A percentile compares a stretch with the other conserved stretches of the same genome.
phyloP scores from a whole-genome alignment of 495 filamentous ascomycete genomes.

The Cercophora sp. region DNA sequence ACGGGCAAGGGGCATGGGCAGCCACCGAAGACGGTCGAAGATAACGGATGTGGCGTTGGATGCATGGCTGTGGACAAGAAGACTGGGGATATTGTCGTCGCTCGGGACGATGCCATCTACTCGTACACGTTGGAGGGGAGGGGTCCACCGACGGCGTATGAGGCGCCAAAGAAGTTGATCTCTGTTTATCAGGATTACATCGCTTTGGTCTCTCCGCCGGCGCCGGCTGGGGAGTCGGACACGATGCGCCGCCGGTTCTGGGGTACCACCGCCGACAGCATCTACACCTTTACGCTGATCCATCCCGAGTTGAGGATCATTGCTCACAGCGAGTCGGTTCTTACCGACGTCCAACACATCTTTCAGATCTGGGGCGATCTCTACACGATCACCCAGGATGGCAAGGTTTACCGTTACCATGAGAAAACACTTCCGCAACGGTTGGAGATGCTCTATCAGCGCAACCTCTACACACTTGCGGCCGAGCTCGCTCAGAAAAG shows the following conservation, averaged over 20 bases:
- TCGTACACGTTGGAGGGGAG: conserved; percentile 83
- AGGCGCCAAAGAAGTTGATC: conserved; percentile 82
- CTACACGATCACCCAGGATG: conserved; percentile 81
- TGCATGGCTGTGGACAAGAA: conserved; percentile 85
- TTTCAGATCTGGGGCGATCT: conserved; percentile 90
- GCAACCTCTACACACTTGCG: conserved; percentile 85
- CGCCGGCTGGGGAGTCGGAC: conserved; percentile 47
- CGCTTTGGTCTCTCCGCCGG: conserved; percentile 75
- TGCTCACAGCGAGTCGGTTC: conserved; percentile 78
- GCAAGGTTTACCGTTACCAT: conserved; percentile 88
- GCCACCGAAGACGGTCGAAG: conserved; percentile 80
- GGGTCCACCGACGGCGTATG: conserved; percentile 82
- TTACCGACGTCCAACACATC: conserved; percentile 71
- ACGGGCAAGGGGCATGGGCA: conserved; percentile 84
- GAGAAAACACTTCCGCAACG: conserved; percentile 88
- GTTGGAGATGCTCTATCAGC: conserved; percentile 88
- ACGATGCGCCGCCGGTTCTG: conserved; percentile 58
- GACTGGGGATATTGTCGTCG: conserved; percentile 82
- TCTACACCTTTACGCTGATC: conserved; percentile 82
- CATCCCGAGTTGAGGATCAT: conserved; percentile 89
- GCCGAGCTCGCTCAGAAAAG: conserved; percentile 91
- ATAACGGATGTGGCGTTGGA: conserved; percentile 80
- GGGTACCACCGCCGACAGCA: conserved; percentile 61
- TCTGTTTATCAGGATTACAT: conserved; percentile 82
- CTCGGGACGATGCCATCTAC: conserved; percentile 90